Evolutionary conservation across 2,329 filamentous ascomycete genomes (phyloP).

Genomic region (Calycina herbarum): DNA sequence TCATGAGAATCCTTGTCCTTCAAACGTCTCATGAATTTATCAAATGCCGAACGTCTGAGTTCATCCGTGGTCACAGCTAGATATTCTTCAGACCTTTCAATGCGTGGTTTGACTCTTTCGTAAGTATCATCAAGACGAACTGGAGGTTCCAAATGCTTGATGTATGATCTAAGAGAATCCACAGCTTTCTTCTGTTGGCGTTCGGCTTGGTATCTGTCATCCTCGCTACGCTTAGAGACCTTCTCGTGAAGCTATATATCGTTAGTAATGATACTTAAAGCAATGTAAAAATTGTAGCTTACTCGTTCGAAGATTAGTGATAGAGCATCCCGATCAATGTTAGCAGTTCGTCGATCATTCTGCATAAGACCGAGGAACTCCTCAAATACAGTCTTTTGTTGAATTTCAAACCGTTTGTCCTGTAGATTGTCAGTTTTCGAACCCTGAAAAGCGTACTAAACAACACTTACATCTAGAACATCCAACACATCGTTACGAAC

Average conservation of each 20-base stretch:
- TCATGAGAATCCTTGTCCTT: conserved; percentile 69
- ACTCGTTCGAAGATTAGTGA: conserved; percentile 81
- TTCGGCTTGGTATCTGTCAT: conserved; percentile 79
- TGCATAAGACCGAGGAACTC: conserved; percentile 83
- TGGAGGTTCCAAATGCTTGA: conserved; percentile 89
- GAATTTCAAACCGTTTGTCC: conserved; percentile 92
- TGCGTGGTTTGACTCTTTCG: conserved; percentile 78
- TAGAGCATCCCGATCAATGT: conserved; percentile 78
- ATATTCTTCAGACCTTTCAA: conserved; percentile 83
- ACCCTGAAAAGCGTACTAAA: neutral
- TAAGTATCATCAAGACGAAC: conserved; percentile 77
- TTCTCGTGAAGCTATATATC: conserved; percentile 73
- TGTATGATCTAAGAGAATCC: conserved; percentile 78
- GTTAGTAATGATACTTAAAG: conserved; percentile 29
- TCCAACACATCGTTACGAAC: conserved; percentile 83
- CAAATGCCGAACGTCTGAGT: conserved; percentile 78
- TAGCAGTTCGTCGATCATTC: conserved; percentile 83
- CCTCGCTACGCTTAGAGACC: conserved; percentile 76
- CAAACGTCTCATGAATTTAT: conserved; percentile 87
- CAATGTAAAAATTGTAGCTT: conserved; percentile 36
- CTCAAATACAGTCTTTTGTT: conserved; percentile 80
- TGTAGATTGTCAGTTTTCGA: conserved; percentile 39
- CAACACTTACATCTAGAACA: conserved; percentile 73
- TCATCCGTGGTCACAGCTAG: conserved; percentile 81
- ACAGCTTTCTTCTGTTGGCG: conserved; percentile 81